A percentile compares a stretch with the other conserved stretches of the same genome.
Evolutionary conservation across 768 basidiomycete species (phyloP).

Genomic region (Heimioporus sp.): DNA sequence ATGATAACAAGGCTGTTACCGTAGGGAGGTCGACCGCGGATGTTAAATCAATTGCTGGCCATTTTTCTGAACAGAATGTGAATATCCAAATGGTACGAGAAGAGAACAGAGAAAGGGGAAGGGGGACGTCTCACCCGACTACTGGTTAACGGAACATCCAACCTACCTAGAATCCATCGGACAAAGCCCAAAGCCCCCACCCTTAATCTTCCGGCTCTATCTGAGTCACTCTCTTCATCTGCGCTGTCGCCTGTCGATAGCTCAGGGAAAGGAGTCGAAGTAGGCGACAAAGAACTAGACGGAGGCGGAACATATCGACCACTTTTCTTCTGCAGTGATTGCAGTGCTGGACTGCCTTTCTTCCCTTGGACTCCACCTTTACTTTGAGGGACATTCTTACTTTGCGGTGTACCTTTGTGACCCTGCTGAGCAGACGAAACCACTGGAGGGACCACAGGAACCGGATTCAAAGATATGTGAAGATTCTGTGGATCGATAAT

Average conservation of each 20-base stretch:
- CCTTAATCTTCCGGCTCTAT: slow-evolving; percentile 67
- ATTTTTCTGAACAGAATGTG: slow-evolving; percentile 15
- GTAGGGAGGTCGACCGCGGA: not conserved
- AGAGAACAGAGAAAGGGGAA: not conserved
- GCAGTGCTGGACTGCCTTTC: slow-evolving; percentile 21
- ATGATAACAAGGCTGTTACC: slow-evolving; percentile 15
- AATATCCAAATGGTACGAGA: not conserved
- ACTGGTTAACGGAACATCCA: not conserved
- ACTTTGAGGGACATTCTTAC: slow-evolving; percentile 2
- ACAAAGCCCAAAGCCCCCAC: slow-evolving; percentile 66
- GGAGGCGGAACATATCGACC: slow-evolving; percentile 32
- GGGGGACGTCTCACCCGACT: not conserved
- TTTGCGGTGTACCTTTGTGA: not conserved
- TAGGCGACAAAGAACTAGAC: slow-evolving; percentile 30
- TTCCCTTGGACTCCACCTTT: slow-evolving; percentile 14
- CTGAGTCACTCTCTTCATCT: slow-evolving; percentile 66
- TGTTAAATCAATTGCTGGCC: slow-evolving; percentile 2
- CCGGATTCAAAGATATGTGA: slow-evolving; percentile 63
- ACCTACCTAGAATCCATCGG: slow-evolving; percentile 61
- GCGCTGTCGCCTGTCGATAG: slow-evolving; percentile 25
- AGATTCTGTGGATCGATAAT: slow-evolving; percentile 61
- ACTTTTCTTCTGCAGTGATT: slow-evolving; percentile 28
- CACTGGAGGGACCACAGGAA: slow-evolving; percentile 36
- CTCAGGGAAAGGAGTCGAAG: slow-evolving; percentile 19
- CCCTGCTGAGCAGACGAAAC: slow-evolving; percentile 7